A percentile compares a stretch with the other conserved stretches of the same genome.
Conservation (phyloP, 768 basidiomycete species). For the Pisolithus microcarpus region DNA sequence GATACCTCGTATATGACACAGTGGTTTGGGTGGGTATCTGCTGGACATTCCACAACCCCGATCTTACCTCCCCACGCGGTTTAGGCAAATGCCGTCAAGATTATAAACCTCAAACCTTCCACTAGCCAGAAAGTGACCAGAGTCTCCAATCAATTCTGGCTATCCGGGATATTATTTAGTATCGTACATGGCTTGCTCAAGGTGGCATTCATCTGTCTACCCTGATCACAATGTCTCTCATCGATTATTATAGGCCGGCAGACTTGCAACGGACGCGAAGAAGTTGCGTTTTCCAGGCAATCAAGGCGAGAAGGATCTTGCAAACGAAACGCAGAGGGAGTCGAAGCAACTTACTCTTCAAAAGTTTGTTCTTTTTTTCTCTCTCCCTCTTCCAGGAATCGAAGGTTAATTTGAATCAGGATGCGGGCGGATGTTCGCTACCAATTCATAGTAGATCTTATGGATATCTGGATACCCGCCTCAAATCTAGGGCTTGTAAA, state of each 20-base stretch:
- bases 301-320: slow-evolving; percentile 61
- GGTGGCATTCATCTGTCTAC: slow-evolving; percentile 30
- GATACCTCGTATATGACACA: slow-evolving; percentile 77
- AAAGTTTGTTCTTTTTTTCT: slow-evolving; percentile 35
- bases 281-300: slow-evolving; percentile 38
- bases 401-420: slow-evolving; percentile 17
- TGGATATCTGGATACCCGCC: slow-evolving; percentile 90
- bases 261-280: slow-evolving; percentile 56
- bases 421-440: slow-evolving; percentile 59
- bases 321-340: slow-evolving; percentile 59
- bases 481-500: slow-evolving; percentile 67
- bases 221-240: background rate
- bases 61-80: background rate
- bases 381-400: background rate
- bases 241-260: slow-evolving; percentile 39
- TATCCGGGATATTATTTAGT: slow-evolving; percentile 79
- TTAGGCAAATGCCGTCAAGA: slow-evolving; percentile 64
- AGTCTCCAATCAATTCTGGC: slow-evolving; percentile 78
- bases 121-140: slow-evolving; percentile 54
- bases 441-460: slow-evolving; percentile 77
- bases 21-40: slow-evolving; percentile 68
- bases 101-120: slow-evolving; percentile 53
- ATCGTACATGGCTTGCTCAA: slow-evolving; percentile 64
- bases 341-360: slow-evolving; percentile 51
- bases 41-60: background rate